Evolutionary conservation across 805 yeast genomes (phyloP).

Genomic region (Pichia heedii): DNA sequence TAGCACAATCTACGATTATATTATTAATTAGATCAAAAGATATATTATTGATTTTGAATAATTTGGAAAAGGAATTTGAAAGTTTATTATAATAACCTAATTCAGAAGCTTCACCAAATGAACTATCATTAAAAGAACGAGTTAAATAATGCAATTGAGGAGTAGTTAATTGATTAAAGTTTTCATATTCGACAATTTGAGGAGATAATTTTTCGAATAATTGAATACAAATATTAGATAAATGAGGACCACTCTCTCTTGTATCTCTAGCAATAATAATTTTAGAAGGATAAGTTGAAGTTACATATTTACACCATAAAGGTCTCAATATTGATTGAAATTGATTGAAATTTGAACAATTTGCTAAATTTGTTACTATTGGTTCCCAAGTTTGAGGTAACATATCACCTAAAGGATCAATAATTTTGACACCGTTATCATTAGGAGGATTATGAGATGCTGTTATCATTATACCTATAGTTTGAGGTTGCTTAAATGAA

Average conservation of each 20-base stretch:
- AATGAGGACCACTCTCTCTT: slow-evolving; percentile 68
- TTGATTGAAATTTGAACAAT: slow-evolving; percentile 41
- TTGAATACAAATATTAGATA: slow-evolving; percentile 42
- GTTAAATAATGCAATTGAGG: slow-evolving; percentile 91
- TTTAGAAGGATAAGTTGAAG: slow-evolving; percentile 27
- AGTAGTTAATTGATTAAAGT: slow-evolving; percentile 74
- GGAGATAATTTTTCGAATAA: slow-evolving; percentile 31
- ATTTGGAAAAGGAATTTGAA: slow-evolving; percentile 40
- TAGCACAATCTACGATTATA: slow-evolving; percentile 81
- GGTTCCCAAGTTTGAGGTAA: slow-evolving; percentile 76
- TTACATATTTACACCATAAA: slow-evolving; percentile 35
- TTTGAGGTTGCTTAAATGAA: slow-evolving; percentile 34
- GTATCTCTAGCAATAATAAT: slow-evolving; percentile 81
- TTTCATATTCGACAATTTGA: slow-evolving; percentile 32
- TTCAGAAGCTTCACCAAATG: slow-evolving; percentile 56
- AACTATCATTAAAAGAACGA: slow-evolving; percentile 55
- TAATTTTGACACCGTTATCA: slow-evolving; percentile 89
- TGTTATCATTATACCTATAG: slow-evolving; percentile 93
- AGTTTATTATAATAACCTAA: slow-evolving; percentile 63
- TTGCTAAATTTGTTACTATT: slow-evolving; percentile 73
- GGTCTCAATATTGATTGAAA: slow-evolving; percentile 25
- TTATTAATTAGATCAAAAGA: slow-evolving; percentile 11
- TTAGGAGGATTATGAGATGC: slow-evolving; percentile 91
- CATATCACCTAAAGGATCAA: slow-evolving; percentile 92
- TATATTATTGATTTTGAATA: slow-evolving; percentile 28